Base-by-base conservation (phyloP, 208 protist genomes). In the Trypanosoma caninum region DNA sequence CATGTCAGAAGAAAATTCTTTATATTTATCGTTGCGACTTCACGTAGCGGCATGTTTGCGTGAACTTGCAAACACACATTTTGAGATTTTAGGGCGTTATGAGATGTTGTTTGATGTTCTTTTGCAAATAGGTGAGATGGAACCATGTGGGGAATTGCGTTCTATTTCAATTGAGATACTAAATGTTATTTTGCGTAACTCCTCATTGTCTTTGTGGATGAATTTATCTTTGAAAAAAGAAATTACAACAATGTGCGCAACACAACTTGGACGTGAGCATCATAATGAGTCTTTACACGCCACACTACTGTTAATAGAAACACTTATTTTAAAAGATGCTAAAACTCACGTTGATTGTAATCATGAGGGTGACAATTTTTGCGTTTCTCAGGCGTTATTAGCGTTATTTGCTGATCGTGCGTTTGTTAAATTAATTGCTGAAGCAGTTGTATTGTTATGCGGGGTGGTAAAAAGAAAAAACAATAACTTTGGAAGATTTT, bases 41-140 rank as follows among this genome's bases (percentile, higher is more conserved):
- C 44, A 59, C 18, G 35, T 31, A 0, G 48, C 48, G 28, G 48
- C 50, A 4, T 66, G 60, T 57, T 13, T 66, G 4, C 60, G 60
- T 6, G 60, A 66, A 25, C 35, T 66, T 27, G 60, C 60, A 6
- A 66, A 66, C 35, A 48, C 60, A 4, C 60, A 66, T 25, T 57
- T 18, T 28, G 3, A 3, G 8, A 10, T 3, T 45, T 27, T 66
- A 11, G 48, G 28, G 10, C 7, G 40, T 5, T 9, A 5, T 10
- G 35, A 51, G 11, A 41, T 66, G 10, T 27, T 66, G 10, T 27
- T 66, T 31, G 33, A 57, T 25, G 40, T 52, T 13, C 44, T 66
- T 13, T 25, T 31, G 7, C 34, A 37, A 30, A 4, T 66, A 2
- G 35, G 23, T n/a, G 42, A 28, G 9, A 53, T 34, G 6, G 46